These are phyloP conservation scores for Fusarium nisikadoi DNA, from an alignment of 2,329 filamentous ascomycete genomes.

Conservation along the genomic window DNA sequence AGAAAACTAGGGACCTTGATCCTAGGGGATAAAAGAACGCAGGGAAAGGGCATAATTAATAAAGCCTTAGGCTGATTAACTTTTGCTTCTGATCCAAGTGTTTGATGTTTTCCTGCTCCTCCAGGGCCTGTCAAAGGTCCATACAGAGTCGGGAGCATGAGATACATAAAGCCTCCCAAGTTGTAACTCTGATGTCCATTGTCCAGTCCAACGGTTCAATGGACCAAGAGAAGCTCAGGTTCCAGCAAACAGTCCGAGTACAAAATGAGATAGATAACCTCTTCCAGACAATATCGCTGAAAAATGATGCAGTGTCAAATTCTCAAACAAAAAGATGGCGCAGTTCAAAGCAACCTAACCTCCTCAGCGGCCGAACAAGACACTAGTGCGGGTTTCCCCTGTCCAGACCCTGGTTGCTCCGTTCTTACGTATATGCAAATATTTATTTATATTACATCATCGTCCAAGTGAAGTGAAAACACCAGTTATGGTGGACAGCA, in stretches of 20 bases:
- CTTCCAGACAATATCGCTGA: not conserved
- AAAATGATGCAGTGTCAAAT: too few relatives aligned
- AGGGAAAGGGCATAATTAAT: not conserved
- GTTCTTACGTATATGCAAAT: too few relatives aligned
- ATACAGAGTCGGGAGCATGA: not conserved
- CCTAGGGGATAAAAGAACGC: not conserved
- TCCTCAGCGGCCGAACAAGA: not conserved
- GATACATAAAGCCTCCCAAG: too few relatives aligned
- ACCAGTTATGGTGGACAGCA: too few relatives aligned
- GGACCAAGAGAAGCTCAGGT: not conserved
- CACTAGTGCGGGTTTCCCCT: not conserved
- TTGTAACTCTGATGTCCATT: too few relatives aligned
- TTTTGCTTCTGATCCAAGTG: not conserved
- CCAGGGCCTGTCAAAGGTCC: not conserved
- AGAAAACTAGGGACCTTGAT: not conserved
- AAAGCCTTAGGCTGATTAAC: not conserved
- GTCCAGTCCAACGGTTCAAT: not conserved
- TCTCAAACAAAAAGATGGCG: not conserved
- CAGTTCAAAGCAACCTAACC: not conserved
- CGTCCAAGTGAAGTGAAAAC: too few relatives aligned
- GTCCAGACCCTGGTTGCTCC: too few relatives aligned
- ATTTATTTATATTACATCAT: too few relatives aligned
- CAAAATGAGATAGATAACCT: not conserved
- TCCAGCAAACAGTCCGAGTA: not conserved
- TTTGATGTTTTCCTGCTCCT: not conserved